Conservation (phyloP, 768 basidiomycete species). For the Tulasnella sp. region DNA sequence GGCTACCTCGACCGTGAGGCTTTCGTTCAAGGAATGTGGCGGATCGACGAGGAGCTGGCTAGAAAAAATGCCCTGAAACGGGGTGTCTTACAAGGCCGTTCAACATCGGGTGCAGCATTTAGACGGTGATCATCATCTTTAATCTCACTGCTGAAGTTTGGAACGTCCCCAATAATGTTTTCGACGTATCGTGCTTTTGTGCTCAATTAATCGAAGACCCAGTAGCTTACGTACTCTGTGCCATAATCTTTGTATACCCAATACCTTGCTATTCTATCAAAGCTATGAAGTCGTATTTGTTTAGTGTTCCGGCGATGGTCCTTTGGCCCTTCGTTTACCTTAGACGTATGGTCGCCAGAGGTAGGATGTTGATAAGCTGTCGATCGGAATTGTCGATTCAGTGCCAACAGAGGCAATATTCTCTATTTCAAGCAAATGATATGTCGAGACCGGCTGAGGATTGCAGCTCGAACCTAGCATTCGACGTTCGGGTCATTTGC, state of each 20-base stretch:
- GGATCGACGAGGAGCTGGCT: constrained; percentile 78
- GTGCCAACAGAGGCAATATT: neutral
- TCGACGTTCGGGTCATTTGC: no score
- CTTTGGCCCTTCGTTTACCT: neutral
- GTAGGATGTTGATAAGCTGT: neutral
- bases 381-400: neutral
- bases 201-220: neutral
- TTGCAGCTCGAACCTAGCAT: neutral
- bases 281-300: neutral
- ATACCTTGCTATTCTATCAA: neutral
- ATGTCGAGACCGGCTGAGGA: no score
- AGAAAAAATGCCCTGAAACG: constrained; percentile 36
- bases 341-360: neutral
- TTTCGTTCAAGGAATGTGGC: constrained; percentile 80
- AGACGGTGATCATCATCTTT: neutral
- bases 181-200: neutral
- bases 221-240: neutral
- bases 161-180: neutral
- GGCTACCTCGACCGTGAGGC: constrained; percentile 62
- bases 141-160: neutral
- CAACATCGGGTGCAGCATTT: neutral
- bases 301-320: neutral
- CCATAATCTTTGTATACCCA: neutral
- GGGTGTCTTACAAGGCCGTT: neutral
- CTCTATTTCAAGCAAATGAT: neutral